Conservation (phyloP, 163 green algal species). For the Coccomyxa subellipsoidea region DNA sequence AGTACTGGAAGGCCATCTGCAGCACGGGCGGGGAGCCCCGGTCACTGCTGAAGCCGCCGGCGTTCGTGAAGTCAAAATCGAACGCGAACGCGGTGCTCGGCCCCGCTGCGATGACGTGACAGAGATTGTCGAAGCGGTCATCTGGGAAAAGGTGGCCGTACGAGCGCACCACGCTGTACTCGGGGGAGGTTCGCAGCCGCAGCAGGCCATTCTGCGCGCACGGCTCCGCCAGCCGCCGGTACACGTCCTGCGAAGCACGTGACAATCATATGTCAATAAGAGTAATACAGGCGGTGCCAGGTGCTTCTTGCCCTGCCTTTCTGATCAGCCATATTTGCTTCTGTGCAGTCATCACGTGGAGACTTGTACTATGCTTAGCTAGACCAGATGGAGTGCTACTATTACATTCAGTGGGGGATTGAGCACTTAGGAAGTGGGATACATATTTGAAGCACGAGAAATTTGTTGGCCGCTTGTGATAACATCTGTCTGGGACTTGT, state of each 20-base stretch:
- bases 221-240: constrained; percentile 61
- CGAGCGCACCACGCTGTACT: constrained; percentile 51
- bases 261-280: too few species aligned
- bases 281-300: too few species aligned
- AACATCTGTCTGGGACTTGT: too few species aligned
- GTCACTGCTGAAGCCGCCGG: constrained; percentile 31
- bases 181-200: constrained; percentile 66
- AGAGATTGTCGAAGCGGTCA: constrained; percentile 61
- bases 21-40: constrained; percentile 45
- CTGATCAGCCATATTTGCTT: too few species aligned
- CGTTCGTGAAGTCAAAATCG: constrained; percentile 64
- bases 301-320: too few species aligned
- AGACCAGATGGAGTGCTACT: too few species aligned
- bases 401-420: too few species aligned
- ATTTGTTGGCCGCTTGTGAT: too few species aligned
- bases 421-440: too few species aligned
- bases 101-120: constrained; percentile 66
- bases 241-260: constrained; percentile 65
- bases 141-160: constrained; percentile 70
- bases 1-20: constrained; percentile 85
- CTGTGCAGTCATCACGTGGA: too few species aligned
- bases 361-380: too few species aligned
- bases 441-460: too few species aligned
- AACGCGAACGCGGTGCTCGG: constrained; percentile 62
- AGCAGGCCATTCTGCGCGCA: constrained; percentile 62